A percentile compares a stretch with the other conserved stretches of the same genome.
phyloP scores from a whole-genome alignment of 2,329 filamentous ascomycete genomes.

The Aspergillus japonicus region DNA sequence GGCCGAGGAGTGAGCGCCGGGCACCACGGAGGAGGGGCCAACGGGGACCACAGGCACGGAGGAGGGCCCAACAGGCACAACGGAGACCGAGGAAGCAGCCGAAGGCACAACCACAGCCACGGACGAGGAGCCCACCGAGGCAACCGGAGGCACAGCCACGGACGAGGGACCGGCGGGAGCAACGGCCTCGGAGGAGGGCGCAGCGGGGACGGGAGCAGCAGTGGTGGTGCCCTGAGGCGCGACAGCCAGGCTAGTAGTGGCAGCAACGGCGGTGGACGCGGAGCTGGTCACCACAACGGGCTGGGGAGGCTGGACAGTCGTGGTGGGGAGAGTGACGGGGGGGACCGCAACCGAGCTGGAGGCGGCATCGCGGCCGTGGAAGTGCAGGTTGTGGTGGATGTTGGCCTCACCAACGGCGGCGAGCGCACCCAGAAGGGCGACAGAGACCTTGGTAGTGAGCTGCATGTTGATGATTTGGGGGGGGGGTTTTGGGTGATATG shows the following conservation, averaged over 20 bases:
- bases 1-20: neutral
- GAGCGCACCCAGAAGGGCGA: constrained; percentile 37
- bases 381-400: constrained; percentile 24
- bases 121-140: neutral
- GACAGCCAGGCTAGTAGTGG: neutral
- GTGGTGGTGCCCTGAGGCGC: neutral
- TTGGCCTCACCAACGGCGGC: constrained; percentile 37
- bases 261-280: neutral
- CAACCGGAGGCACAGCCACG: constrained; percentile 4
- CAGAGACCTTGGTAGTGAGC: constrained; percentile 35
- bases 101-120: neutral
- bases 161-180: constrained; percentile 6
- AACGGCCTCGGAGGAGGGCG: neutral
- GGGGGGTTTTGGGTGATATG: neutral
- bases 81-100: neutral
- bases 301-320: neutral
- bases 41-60: constrained; percentile 1
- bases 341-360: constrained; percentile 1
- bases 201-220: neutral
- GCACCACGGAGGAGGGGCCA: neutral
- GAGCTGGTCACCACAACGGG: constrained; percentile 1
- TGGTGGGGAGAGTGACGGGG: neutral
- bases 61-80: neutral
- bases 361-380: constrained; percentile 19
- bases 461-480: constrained; percentile 40